Conservation (phyloP, 176 grass and related monocot species). For the Oryza coarctata region DNA sequence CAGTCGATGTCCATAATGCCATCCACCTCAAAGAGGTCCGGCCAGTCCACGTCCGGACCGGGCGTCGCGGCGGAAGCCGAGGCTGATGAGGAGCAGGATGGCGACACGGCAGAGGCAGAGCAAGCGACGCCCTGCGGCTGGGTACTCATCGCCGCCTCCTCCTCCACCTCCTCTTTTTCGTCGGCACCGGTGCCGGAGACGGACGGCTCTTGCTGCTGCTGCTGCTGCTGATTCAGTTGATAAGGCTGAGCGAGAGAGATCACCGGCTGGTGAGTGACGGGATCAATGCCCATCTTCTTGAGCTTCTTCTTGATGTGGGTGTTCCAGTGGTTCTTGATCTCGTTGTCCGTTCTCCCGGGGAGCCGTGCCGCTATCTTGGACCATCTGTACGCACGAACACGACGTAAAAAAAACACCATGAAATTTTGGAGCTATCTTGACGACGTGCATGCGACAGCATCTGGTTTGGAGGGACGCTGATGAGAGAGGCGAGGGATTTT, state of each 20-base stretch:
- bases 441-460: neutral
- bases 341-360: constrained; percentile 93
- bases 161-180: neutral
- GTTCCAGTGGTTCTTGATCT: constrained; percentile 99
- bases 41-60: constrained; percentile 45
- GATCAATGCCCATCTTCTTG: constrained; percentile 81
- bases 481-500: neutral
- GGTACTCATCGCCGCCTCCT: neutral
- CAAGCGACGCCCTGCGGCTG: constrained; percentile 9
- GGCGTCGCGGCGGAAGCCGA: constrained; percentile 40
- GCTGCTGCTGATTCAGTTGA: neutral
- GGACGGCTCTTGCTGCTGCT: neutral
- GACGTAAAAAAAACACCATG: neutral
- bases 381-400: constrained; percentile 46
- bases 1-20: constrained; percentile 59
- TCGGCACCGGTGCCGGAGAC: neutral
- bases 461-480: neutral
- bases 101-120: constrained; percentile 33
- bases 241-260: neutral
- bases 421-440: neutral
- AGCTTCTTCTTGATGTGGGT: constrained; percentile 99
- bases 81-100: constrained; percentile 40
- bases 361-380: constrained; percentile 90
- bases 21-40: constrained; percentile 56
- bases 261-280: constrained; percentile 57